phyloP scores from a whole-genome alignment of 768 basidiomycete species.

The Leccinum truebloodii region DNA sequence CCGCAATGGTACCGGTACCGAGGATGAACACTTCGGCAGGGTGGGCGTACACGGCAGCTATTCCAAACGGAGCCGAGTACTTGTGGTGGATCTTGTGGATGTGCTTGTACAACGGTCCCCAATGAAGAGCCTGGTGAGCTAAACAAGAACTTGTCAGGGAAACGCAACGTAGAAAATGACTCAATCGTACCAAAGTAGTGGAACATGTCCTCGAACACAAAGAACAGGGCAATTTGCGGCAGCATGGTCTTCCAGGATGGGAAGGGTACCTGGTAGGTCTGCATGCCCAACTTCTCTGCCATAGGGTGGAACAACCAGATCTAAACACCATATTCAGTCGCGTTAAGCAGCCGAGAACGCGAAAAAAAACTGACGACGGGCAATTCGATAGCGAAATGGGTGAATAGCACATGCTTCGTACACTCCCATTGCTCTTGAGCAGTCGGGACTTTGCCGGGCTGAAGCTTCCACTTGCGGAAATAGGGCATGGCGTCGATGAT shows the following conservation, averaged over 20 bases:
- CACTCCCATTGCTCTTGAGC: slow-evolving; percentile 90
- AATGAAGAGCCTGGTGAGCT: slow-evolving; percentile 92
- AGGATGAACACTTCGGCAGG: slow-evolving; percentile 96
- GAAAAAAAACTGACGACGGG: slow-evolving; percentile 61
- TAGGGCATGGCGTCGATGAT: slow-evolving; percentile 94
- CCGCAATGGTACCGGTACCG: slow-evolving; percentile 86
- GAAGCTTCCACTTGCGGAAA: slow-evolving; percentile 93
- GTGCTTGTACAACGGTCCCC: slow-evolving; percentile 80
- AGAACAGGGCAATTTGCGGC: slow-evolving; percentile 84
- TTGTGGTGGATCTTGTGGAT: slow-evolving; percentile 99
- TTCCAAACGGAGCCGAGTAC: slow-evolving; percentile 94
- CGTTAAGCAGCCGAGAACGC: background rate
- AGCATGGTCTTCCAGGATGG: slow-evolving; percentile 67
- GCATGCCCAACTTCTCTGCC: slow-evolving; percentile 85
- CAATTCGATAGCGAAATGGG: slow-evolving; percentile 94
- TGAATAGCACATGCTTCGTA: slow-evolving; percentile 90
- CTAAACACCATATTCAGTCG: slow-evolving; percentile 36
- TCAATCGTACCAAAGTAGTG: slow-evolving; percentile 76
- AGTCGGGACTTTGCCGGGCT: slow-evolving; percentile 82
- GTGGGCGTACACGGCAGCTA: slow-evolving; percentile 97
- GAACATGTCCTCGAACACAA: slow-evolving; percentile 95
- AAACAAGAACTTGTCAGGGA: background rate
- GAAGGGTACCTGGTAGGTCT: slow-evolving; percentile 92
- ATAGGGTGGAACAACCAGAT: slow-evolving; percentile 93
- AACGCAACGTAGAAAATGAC: background rate